Base-by-base conservation (phyloP, 2,329 filamentous ascomycete species). In the Nemania abortiva region DNA sequence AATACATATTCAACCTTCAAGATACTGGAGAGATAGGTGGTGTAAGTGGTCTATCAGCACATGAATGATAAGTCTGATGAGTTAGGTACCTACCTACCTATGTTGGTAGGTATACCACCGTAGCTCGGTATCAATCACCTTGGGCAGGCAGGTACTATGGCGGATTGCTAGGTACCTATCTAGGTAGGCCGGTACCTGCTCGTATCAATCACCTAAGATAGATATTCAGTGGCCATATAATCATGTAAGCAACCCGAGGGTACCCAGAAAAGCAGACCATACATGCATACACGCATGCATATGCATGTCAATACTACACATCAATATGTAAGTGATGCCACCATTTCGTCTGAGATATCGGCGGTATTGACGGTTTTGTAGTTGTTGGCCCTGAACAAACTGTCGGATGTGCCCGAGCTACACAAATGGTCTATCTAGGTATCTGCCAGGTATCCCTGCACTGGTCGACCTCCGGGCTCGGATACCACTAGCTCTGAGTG, bases 231-330 rank as follows among this genome's bases (percentile, higher is more conserved):
- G 31, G 6, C 31, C 10, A 10, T 34, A 6, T 34, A 6, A 10
- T 34, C 31, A 6, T 34, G 6, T 34, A n/a, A 45, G 42, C 18
- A 15, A 45, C 42, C 42, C n/a, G 13, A 6, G 42, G 5, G 42
- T 45, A 45, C 42, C 42, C 9, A 42, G 37, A 49, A 22, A 49
- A 22, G 45, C 45, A 49, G 45, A 22, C 18, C 45, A 49, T 22
- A 49, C 45, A 22, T 49, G 45, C 45, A 49, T 49, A 18, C 42
- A n/a, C n/a, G n/a, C n/a, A 45, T 45, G 42, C 42, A n/a, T n/a
- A 49, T 49, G 45, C 45, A 49, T 49, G 45, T 15, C 20, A 49
- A 49, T 22, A 49, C 45, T 42, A 42, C 13, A 42, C 37, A 42
- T 34, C 4, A 9, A 9, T 34, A 34, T 4, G 31, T 34, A 34